These are phyloP conservation scores for Colletotrichum sp. DNA, from an alignment of 2,329 filamentous ascomycete species.

Conservation along the genomic window DNA sequence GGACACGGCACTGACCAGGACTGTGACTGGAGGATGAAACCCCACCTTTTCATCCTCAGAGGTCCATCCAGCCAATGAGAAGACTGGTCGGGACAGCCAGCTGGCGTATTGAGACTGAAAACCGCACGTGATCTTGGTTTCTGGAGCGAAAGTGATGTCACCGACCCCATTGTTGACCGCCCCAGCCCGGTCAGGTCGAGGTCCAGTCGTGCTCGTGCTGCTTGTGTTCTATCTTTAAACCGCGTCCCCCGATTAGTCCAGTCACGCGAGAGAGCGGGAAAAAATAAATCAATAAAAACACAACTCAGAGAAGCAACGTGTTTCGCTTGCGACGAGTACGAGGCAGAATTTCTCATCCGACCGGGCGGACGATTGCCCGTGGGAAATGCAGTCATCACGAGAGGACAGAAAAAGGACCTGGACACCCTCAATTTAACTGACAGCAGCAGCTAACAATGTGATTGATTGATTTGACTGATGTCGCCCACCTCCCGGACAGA, in stretches of 20 bases:
- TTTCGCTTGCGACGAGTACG: neutral
- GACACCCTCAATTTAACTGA: neutral
- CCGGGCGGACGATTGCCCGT: neutral
- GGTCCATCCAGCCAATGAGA: neutral
- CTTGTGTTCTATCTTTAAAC: neutral
- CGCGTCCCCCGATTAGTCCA: neutral
- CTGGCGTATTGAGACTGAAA: neutral
- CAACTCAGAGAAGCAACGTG: neutral
- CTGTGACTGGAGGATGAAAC: neutral
- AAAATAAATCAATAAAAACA: neutral
- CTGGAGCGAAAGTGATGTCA: neutral
- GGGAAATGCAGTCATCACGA: neutral
- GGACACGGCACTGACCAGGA: neutral
- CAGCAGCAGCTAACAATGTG: neutral
- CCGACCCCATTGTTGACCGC: neutral
- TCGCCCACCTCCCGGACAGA: constrained; percentile 2
- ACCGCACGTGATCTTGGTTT: neutral
- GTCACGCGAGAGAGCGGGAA: neutral
- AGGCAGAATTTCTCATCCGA: neutral
- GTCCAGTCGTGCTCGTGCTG: neutral
- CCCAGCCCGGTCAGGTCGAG: neutral
- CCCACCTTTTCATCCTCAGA: neutral
- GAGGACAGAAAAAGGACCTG: neutral
- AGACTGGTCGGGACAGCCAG: neutral
- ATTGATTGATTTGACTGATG: neutral